These are phyloP conservation scores for Sugiyamaella lignohabitans DNA, from an alignment of 805 yeast species.

Conservation along the genomic window DNA sequence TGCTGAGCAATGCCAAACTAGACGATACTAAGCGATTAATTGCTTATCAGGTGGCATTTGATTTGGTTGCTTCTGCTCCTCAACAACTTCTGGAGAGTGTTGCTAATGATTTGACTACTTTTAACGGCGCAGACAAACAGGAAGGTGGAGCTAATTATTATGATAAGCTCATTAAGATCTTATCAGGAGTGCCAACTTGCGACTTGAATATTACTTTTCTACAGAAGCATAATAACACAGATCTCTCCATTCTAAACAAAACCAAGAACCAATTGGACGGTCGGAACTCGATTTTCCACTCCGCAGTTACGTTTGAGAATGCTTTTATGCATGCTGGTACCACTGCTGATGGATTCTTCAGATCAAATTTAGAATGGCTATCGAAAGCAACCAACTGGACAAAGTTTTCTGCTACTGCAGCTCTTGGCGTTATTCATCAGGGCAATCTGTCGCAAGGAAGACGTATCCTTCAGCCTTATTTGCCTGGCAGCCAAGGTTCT, in stretches of 20 bases:
- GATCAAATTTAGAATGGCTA: conserved; percentile 89
- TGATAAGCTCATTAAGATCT: conserved; percentile 52
- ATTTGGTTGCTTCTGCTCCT: conserved; percentile 82
- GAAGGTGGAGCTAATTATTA: no score
- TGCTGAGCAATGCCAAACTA: conserved; percentile 42
- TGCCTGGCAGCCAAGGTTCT: conserved; percentile 74
- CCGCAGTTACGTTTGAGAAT: conserved; percentile 90
- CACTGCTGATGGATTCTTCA: conserved; percentile 85
- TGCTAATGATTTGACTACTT: conserved; percentile 30
- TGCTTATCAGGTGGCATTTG: conserved; percentile 93
- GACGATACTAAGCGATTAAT: conserved; percentile 44
- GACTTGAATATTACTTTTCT: conserved; percentile 87
- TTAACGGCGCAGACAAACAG: conserved; percentile 22
- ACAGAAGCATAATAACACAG: conserved; percentile 81
- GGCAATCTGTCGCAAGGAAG: conserved; percentile 91
- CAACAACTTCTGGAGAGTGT: conserved; percentile 71
- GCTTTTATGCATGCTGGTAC: conserved; percentile 96
- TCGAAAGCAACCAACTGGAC: conserved; percentile 99
- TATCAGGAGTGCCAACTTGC: conserved; percentile 90
- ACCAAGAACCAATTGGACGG: conserved; percentile 81
- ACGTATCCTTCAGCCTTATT: conserved; percentile 78
- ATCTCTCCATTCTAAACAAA: conserved; percentile 70
- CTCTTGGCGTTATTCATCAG: conserved; percentile 92
- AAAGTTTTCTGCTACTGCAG: conserved; percentile 95
- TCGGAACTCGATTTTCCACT: conserved; percentile 87